Evolutionary conservation across 148 eudicot genomes (phyloP), one percentile per base, ranked within the genome.

Genomic region (Drosera capensis): DNA sequence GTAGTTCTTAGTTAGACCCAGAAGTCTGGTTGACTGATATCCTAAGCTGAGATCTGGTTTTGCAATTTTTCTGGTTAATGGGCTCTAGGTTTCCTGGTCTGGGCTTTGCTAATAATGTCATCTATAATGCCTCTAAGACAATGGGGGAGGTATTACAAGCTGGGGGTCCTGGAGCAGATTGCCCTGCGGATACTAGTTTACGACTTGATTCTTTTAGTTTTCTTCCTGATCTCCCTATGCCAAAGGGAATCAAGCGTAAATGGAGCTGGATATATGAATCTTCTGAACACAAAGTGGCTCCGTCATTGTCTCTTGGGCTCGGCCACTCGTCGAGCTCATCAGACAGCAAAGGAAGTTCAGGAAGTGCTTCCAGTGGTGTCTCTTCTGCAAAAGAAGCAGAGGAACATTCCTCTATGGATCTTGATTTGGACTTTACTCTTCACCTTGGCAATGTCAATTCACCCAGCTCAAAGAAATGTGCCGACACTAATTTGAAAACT

Each of bases 331-430:
- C 82, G 2, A 84, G 94, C 46, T 90, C 95, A 26, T 80, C 99
- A 41, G 95, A 77, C 54, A 85, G 95, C 62, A 92, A 81, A 71
- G 86, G 78, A 48, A 85, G 86, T 56, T 85, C 95, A 24, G 80
- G 71, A 37, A 79, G 88, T 61, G 93, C 70, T 45, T 71, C 80
- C 72, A 78, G 93, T 38, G 52, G 75, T 7, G 57, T 79, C 20
- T 81, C 95, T 47, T 78, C 82, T 31, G 77, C 84, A 55, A 90
- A 84, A 70, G 93, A 80, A 71, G 73, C 72, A 15, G 88, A 78
- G 26, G 99, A 66, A 28, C 82, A 77, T 51, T 81, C 94, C 24
- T 72, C 90, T 0, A 82, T 79, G 78, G 95, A 81, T 58, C 63
- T 81, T 15, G 99, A 85, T 52, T 57, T 85, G 65, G 86, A 77